Conservation (phyloP, 345 rosid species). For the Melaleuca alternifolia region DNA sequence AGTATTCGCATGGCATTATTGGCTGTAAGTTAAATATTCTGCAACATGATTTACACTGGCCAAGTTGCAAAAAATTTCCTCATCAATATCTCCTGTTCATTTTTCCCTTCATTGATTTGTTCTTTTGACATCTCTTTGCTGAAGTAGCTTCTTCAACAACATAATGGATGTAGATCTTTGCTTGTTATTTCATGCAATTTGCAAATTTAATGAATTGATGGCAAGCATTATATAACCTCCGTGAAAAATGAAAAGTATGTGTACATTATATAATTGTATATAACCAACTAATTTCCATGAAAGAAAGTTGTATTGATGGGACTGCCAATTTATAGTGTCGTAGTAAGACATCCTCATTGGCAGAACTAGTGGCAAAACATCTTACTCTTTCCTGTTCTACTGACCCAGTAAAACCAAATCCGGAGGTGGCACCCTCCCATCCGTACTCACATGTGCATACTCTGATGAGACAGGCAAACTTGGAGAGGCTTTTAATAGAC, state of each 20-base stretch:
- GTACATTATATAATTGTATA: background rate
- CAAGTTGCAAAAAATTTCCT: background rate
- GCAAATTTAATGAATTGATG: background rate
- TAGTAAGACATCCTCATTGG: background rate
- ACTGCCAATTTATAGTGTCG: background rate
- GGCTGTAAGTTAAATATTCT: constrained; percentile 49
- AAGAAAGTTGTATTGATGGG: background rate
- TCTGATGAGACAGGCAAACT: background rate
- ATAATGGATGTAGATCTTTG: background rate
- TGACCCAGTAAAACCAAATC: background rate
- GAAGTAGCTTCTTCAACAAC: background rate
- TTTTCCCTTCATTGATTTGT: background rate
- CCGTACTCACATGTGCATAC: background rate
- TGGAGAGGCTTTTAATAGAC: background rate
- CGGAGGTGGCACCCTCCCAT: background rate
- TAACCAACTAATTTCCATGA: background rate
- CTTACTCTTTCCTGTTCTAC: background rate
- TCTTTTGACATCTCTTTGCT: background rate
- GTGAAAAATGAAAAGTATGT: background rate
- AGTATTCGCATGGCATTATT: constrained; percentile 73
- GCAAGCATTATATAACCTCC: background rate
- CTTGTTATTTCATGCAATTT: background rate
- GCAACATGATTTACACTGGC: background rate
- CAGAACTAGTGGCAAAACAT: background rate
- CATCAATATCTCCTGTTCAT: background rate